Base-by-base conservation (phyloP, 2,329 filamentous ascomycete genomes). In the Phialophora tarda region DNA sequence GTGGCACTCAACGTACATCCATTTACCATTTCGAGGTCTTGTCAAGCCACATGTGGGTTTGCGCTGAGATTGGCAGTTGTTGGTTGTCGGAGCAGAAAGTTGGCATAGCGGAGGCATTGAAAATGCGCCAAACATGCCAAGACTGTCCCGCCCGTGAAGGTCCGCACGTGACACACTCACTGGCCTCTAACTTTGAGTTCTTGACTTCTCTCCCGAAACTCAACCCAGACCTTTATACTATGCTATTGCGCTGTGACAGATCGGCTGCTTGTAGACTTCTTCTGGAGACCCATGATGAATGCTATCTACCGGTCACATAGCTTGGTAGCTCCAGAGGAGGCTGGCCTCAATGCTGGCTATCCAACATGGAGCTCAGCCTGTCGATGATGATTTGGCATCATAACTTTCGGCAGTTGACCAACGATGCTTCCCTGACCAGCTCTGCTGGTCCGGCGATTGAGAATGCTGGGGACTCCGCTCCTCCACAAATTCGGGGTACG, bases 11-110 rank as follows among this genome's bases (percentile, higher is more conserved):
- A 14, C 4, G 50, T 56, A 14, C 24, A 41, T 55, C 44, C 34
- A 41, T 48, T 21, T 53, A 48, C 14, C 60, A 62, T 62, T 62
- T 62, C 60, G 23, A 56, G 55, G 48, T 51, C 48, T 30, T 12
- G 28, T 30, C 23, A 47, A 26, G 34, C 30, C 26, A 48, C 38
- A 23, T 28, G 24, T n/a, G 24, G 24, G 38, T 48, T 48, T 59
- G 56, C 14, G 6, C 34, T 21, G 55, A n/a, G 51, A 34, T 12
- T 47, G 30, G 10, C 24, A 50, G 57, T 30, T 34, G 41, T 17
- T 32, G 38, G 24, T 21, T 32, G 23, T 44, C 23, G 28, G 8
- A 11, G 38, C 11, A 53, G n/a, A 54, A 54, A 38, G 32, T 26
- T 44, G 30, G 23, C n/a, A 34, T 23, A n/a, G 48, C 17, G 47